Conservation (phyloP, 441 rosid genomes). For the Adansonia madagascariensis region DNA sequence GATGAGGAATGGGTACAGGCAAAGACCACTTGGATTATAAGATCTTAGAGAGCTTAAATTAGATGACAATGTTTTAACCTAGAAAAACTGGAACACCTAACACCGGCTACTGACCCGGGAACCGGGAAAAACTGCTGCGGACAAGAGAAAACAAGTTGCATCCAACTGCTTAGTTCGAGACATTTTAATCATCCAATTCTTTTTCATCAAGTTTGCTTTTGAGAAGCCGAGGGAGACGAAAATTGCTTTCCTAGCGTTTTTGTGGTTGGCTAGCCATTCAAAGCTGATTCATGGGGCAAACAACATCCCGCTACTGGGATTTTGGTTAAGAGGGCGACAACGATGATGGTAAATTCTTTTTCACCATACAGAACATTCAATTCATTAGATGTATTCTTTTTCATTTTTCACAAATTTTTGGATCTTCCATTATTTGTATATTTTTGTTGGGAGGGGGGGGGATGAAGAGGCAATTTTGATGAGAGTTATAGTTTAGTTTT, state of each 20-base stretch:
- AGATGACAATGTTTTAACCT: background rate
- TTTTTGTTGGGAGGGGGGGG: too few relatives aligned
- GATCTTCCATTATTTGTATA: background rate
- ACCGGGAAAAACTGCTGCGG: slow-evolving; percentile 13
- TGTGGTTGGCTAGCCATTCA: slow-evolving; percentile 13
- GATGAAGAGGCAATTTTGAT: slow-evolving; percentile 32
- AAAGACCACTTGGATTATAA: slow-evolving; percentile 76
- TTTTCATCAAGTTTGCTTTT: slow-evolving; percentile 2
- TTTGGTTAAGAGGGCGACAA: background rate
- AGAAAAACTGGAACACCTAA: slow-evolving; percentile 15
- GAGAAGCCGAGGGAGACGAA: background rate
- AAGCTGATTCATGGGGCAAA: slow-evolving; percentile 12
- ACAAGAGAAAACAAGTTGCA: slow-evolving; percentile 20
- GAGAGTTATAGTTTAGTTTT: slow-evolving; percentile 8
- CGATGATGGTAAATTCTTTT: slow-evolving; percentile 33
- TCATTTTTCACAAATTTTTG: too few relatives aligned
- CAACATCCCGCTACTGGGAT: slow-evolving; percentile 15
- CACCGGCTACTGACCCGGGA: slow-evolving; percentile 7
- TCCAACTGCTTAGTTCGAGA: slow-evolving; percentile 24
- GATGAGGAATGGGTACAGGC: slow-evolving; percentile 73
- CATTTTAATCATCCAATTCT: slow-evolving; percentile 19
- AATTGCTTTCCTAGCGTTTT: slow-evolving; percentile 6
- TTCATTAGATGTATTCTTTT: slow-evolving; percentile 30
- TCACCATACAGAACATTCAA: slow-evolving; percentile 26
- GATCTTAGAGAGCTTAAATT: slow-evolving; percentile 17